Conservation (phyloP, 306 rosid genomes). For the Castanea sativa region DNA sequence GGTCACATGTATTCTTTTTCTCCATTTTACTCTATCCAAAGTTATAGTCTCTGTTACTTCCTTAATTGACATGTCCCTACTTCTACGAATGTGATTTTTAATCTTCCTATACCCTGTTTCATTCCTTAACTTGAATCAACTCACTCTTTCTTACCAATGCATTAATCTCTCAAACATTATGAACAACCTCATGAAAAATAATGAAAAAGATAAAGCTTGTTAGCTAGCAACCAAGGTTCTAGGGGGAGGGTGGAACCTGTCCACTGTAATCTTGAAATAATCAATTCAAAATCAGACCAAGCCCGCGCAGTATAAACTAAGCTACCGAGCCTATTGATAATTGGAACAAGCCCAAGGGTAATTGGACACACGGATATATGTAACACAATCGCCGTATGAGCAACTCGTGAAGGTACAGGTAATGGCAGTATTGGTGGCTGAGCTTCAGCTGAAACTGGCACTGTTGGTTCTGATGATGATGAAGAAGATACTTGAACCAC, state of each 20-base stretch:
- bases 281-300: neutral
- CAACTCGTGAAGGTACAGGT: conserved; percentile 50
- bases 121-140: too few relatives aligned
- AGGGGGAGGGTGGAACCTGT: neutral
- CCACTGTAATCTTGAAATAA: neutral
- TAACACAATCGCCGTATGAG: conserved; percentile 42
- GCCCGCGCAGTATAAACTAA: neutral
- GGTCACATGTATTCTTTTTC: too few relatives aligned
- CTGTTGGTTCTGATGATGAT: conserved; percentile 40
- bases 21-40: too few relatives aligned
- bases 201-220: neutral
- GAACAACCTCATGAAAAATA: neutral
- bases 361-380: neutral
- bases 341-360: neutral
- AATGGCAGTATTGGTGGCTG: conserved; percentile 86
- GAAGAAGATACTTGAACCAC: conserved; percentile 61
- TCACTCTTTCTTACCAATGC: too few relatives aligned
- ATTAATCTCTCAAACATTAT: neutral
- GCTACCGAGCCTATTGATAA: neutral
- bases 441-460: conserved; percentile 48
- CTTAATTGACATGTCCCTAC: neutral
- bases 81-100: too few relatives aligned
- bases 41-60: too few relatives aligned
- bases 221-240: neutral
- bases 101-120: too few relatives aligned